These are phyloP conservation scores for Serendipita sp. DNA, from an alignment of 768 basidiomycete genomes.

Conservation along the genomic window DNA sequence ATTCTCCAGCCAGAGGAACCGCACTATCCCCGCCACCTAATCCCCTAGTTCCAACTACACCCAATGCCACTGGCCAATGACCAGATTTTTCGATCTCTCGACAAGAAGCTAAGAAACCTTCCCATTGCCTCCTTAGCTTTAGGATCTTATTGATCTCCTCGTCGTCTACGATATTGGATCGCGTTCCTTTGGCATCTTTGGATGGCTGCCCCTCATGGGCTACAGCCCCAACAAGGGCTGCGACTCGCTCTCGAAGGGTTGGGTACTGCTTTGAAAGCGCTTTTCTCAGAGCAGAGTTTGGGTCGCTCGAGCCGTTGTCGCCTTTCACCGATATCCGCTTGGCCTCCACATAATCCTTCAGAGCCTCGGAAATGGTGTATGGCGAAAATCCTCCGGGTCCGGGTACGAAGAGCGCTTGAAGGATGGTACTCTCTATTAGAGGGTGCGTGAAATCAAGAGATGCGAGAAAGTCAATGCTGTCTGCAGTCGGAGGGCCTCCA, in stretches of 20 bases:
- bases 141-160: constrained; percentile 68
- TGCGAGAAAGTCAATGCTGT: not conserved
- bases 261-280: constrained; percentile 27
- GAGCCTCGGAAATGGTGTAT: not conserved
- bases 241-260: constrained; percentile 58
- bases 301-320: not conserved
- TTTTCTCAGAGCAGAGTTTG: not conserved
- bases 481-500: not conserved
- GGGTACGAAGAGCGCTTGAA: not conserved
- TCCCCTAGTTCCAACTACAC: constrained; percentile 21
- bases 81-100: constrained; percentile 79
- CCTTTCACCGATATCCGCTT: not conserved
- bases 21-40: not conserved
- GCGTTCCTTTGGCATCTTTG: constrained; percentile 41
- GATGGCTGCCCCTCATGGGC: constrained; percentile 26
- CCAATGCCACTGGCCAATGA: constrained; percentile 62
- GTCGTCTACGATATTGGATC: constrained; percentile 67
- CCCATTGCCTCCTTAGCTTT: constrained; percentile 60
- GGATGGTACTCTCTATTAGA: not conserved
- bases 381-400: not conserved
- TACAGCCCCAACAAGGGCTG: constrained; percentile 73
- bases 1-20: constrained; percentile 20
- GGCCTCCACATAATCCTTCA: not conserved
- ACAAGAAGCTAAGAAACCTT: constrained; percentile 84
- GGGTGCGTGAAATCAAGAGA: not conserved